Conservation (phyloP, 2,329 filamentous ascomycete species). For the Pseudofabraea citricarpa region DNA sequence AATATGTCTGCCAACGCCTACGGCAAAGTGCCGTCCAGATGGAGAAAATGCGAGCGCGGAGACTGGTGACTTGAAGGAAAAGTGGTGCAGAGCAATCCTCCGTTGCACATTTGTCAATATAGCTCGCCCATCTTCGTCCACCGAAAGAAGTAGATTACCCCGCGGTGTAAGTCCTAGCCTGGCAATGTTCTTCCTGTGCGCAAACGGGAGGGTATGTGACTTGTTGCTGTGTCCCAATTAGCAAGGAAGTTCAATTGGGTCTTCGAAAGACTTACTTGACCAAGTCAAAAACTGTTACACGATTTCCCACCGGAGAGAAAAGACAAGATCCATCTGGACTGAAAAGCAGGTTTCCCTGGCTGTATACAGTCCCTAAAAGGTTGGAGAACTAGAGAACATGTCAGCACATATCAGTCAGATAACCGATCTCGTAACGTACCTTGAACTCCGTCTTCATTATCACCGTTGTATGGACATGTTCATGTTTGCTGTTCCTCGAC, state of each 20-base stretch:
- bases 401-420: constrained; percentile 18
- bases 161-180: constrained; percentile 83
- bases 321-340: constrained; percentile 94
- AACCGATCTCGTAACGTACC: constrained; percentile 43
- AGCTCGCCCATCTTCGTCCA: constrained; percentile 91
- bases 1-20: constrained; percentile 78
- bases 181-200: constrained; percentile 89
- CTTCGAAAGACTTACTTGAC: constrained; percentile 65
- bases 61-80: constrained; percentile 84
- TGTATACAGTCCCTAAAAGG: constrained; percentile 95
- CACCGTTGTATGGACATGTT: constrained; percentile 22
- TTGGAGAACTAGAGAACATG: constrained; percentile 80
- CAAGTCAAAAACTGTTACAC: constrained; percentile 92
- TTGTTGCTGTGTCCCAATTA: constrained; percentile 61
- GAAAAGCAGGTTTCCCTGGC: constrained; percentile 95
- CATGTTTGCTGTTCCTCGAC: constrained; percentile 3
- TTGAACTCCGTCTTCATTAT: constrained; percentile 99
- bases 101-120: constrained; percentile 89
- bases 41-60: constrained; percentile 87
- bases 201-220: constrained; percentile 80
- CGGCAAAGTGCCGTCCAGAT: constrained; percentile 85
- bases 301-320: constrained; percentile 92
- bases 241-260: not conserved
- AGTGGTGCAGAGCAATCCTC: constrained; percentile 84
- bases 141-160: constrained; percentile 85